A percentile compares a stretch with the other conserved stretches of the same genome.
Conservation (phyloP, 306 rosid species). For the Trifolium pratense region DNA sequence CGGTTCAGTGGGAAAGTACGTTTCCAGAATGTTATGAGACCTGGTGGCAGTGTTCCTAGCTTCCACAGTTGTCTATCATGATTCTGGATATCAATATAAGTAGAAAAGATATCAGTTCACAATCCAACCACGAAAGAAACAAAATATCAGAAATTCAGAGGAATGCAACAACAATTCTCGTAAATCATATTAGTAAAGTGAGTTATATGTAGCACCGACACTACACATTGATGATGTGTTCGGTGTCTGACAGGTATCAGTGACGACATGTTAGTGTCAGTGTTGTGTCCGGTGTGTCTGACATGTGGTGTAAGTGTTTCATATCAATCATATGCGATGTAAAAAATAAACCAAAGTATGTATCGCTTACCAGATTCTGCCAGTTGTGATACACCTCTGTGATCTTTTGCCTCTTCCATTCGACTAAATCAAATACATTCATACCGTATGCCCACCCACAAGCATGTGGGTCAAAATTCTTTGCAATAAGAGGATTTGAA, state of each 20-base stretch:
- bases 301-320: neutral
- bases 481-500: conserved; percentile 89
- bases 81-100: conserved; percentile 55
- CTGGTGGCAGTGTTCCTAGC: conserved; percentile 95
- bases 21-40: conserved; percentile 95
- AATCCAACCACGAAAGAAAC: conserved; percentile 14
- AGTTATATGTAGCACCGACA: neutral
- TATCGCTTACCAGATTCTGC: conserved; percentile 85
- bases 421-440: conserved; percentile 87
- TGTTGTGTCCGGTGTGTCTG: neutral
- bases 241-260: neutral
- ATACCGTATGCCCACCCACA: conserved; percentile 99
- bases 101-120: conserved; percentile 36
- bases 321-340: conserved; percentile 14
- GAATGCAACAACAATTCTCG: neutral
- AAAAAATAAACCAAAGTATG: conserved; percentile 15
- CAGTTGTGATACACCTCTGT: conserved; percentile 90
- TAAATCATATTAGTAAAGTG: neutral
- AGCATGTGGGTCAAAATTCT: conserved; percentile 86
- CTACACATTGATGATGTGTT: neutral
- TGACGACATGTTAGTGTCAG: neutral
- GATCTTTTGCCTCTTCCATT: conserved; percentile 96
- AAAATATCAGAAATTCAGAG: conserved; percentile 12
- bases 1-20: conserved; percentile 74
- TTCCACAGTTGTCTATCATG: conserved; percentile 93